A percentile compares a stretch with the other conserved stretches of the same genome.
Evolutionary conservation across 441 rosid genomes (phyloP).

Genomic region (Populus hybrid): DNA sequence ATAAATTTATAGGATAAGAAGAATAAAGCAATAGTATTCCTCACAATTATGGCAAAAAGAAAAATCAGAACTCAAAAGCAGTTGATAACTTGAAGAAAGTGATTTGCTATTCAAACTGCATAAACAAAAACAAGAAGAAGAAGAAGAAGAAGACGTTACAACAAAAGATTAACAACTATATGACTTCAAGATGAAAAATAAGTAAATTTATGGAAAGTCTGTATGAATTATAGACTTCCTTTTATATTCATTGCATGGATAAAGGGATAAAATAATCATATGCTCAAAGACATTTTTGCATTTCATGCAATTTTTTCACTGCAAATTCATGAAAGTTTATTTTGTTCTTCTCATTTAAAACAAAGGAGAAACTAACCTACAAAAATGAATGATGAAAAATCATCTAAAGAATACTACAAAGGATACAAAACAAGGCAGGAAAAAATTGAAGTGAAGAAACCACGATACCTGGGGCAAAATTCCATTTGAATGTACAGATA

Average conservation of each 20-base stretch:
- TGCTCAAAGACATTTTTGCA: not conserved
- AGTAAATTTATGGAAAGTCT: not conserved
- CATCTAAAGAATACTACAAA: not conserved
- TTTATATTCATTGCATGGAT: not conserved
- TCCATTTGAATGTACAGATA: slow-evolving; percentile 98
- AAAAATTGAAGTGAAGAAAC: slow-evolving; percentile 5
- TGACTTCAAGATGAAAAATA: not conserved
- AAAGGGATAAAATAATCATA: not conserved
- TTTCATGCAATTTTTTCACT: not conserved
- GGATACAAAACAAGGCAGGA: not conserved
- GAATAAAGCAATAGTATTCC: not conserved
- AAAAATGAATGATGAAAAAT: not conserved
- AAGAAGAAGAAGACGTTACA: no score
- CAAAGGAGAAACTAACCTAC: not conserved
- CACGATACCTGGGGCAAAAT: slow-evolving; percentile 83
- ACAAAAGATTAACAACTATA: not conserved
- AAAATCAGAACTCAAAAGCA: not conserved
- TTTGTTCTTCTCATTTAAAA: not conserved
- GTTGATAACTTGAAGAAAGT: not conserved
- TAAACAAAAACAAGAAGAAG: not conserved
- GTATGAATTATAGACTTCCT: not conserved
- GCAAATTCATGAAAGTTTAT: not conserved
- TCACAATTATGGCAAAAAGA: not conserved
- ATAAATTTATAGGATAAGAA: not conserved
- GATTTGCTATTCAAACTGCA: not conserved